phyloP scores from a whole-genome alignment of 345 rosid genomes.

The Angophora floribunda region DNA sequence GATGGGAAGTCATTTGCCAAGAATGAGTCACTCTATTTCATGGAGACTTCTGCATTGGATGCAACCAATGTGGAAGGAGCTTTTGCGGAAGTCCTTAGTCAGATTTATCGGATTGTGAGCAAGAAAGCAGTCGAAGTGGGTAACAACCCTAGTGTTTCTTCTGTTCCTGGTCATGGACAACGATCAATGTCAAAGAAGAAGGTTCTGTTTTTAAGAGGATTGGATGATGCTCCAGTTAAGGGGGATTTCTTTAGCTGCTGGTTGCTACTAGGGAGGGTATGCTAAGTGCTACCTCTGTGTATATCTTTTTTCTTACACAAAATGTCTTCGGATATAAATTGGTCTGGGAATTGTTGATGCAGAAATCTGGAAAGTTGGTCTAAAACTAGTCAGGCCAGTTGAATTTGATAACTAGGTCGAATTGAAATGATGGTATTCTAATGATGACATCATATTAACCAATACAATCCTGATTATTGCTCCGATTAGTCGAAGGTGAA shows the following conservation, averaged over 20 bases:
- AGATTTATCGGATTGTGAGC: conserved; percentile 40
- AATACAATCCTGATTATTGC: background rate
- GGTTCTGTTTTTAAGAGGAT: conserved; percentile 15
- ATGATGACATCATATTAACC: background rate
- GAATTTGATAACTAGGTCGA: background rate
- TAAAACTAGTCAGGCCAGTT: background rate
- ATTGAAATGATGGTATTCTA: background rate
- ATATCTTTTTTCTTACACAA: background rate
- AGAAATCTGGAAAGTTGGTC: background rate
- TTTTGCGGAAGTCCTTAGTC: conserved; percentile 33
- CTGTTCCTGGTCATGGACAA: conserved; percentile 24
- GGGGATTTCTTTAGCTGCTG: background rate
- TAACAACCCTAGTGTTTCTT: conserved; percentile 16
- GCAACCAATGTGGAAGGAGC: conserved; percentile 42
- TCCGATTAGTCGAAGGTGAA: background rate
- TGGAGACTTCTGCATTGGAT: conserved; percentile 49
- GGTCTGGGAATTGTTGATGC: background rate
- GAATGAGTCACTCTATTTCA: conserved; percentile 34
- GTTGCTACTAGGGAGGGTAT: background rate
- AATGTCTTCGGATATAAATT: background rate
- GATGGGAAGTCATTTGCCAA: conserved; percentile 37
- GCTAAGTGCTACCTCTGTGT: background rate
- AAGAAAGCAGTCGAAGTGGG: conserved; percentile 35
- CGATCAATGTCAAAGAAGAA: conserved; percentile 33
- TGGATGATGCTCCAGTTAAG: conserved; percentile 30